phyloP scores from a whole-genome alignment of 768 basidiomycete species.

The Termitomyces sp. region DNA sequence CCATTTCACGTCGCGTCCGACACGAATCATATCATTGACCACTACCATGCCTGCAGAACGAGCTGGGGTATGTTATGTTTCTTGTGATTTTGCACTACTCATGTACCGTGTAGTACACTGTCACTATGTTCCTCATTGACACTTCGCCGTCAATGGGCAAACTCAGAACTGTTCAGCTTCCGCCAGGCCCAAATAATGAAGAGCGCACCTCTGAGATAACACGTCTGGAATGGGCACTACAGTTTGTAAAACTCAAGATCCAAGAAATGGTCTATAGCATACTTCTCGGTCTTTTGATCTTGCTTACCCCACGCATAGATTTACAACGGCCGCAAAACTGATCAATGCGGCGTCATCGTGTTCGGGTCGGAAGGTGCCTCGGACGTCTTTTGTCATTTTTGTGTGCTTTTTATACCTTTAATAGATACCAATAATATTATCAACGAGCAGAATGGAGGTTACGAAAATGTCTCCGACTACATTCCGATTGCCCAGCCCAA shows the following conservation, averaged over 20 bases:
- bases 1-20: slow-evolving; percentile 32
- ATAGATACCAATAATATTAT: slow-evolving; percentile 67
- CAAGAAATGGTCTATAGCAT: slow-evolving; percentile 72
- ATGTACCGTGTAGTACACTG: slow-evolving; percentile 58
- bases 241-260: slow-evolving; percentile 86
- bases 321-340: slow-evolving; percentile 88
- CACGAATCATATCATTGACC: slow-evolving; percentile 12
- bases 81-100: slow-evolving; percentile 9
- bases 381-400: neutral
- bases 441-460: slow-evolving; percentile 59
- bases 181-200: slow-evolving; percentile 51
- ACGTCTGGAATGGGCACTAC: slow-evolving; percentile 78
- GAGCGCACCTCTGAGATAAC: slow-evolving; percentile 55
- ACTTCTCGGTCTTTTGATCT: neutral
- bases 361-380: slow-evolving; percentile 75
- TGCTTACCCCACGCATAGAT: slow-evolving; percentile 50
- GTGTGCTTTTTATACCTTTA: neutral
- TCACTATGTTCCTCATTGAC: slow-evolving; percentile 89
- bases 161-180: slow-evolving; percentile 51
- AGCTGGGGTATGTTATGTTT: slow-evolving; percentile 60
- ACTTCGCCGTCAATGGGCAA: slow-evolving; percentile 83
- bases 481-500: slow-evolving; percentile 69
- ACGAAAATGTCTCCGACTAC: slow-evolving; percentile 71
- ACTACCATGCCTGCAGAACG: slow-evolving; percentile 71
- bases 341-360: slow-evolving; percentile 85